Base-by-base conservation (phyloP, 176 grass and related monocot species). In the Raddia guianensis region DNA sequence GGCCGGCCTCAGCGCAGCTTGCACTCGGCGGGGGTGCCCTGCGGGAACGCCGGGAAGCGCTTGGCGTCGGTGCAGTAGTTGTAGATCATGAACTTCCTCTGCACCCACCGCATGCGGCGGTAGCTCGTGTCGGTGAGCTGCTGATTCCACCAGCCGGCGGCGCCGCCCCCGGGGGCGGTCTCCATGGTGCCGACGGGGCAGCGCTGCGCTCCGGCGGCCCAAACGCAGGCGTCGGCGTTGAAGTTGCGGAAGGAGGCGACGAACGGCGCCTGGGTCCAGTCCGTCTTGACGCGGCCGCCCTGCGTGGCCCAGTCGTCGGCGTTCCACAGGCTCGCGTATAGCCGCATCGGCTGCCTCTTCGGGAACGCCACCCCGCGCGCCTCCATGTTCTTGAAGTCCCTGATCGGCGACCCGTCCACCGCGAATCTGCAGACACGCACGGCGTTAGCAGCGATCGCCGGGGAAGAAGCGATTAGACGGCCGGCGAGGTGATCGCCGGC, bases 1-100 rank as follows among this genome's bases (percentile, higher is more conserved):
- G 27, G 27, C 27, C 27, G 27, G 27, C 27, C 27, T 87, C 77
- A 88, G 8, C 72, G 79, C 45, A 94, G 79, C 75, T 84, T 88
- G 94, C 94, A 97, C 77, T 93, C 94, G 1, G 70, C 86, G 1
- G 94, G 94, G 0, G 87, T 10, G 9, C 94, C 94, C 81, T 91
- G 77, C 1, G 94, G 88, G n/a, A n/a, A n/a, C n/a, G n/a, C n/a
- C n/a, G n/a, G n/a, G 68, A 87, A 89, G 0, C 94, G 77, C 60
- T 91, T 93, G 72, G 76, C n/a, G 63, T 97, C 94, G 0, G 70
- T 64, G 67, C 94, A 97, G 73, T 97, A 97, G 82, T 97, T 87
- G 59, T 97, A 97, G 68, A 93, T 87, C 94, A 97, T 97, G 66
- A 89, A 93, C 80, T 91, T 93, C 63, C 83, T 87, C 88, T 91